Evolutionary conservation across 345 rosid genomes (phyloP), one percentile per base, ranked within the genome.

Genomic region (Murraya koenigii): DNA sequence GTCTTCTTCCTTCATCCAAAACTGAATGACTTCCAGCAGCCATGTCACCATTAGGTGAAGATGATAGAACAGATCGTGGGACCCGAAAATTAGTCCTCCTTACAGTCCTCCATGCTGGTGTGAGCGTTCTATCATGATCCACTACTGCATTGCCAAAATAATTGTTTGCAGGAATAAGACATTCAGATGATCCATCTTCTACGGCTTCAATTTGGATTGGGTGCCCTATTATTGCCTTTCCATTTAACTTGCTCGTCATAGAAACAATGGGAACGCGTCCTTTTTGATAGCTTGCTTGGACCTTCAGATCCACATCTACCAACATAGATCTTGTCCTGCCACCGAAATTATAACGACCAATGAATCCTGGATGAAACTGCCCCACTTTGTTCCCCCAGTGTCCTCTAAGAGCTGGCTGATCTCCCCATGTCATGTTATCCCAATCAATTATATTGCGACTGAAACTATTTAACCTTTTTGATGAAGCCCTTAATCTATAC

Each of bases 171-270:
- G 89, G 81, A 66, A 89, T 56, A 77, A 85, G 86, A 61, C 81
- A 75, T 78, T 90, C 93, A 0, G 94, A 85, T 47, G 93, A 89
- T 69, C 97, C 93, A 66, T 93, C 94, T 75, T 89, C 89, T 49
- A 94, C 66, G 61, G 88, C 86, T 85, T 97, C 94, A 59, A 92
- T 85, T 79, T 87, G 92, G 80, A 94, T 86, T 0, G 95, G 95
- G 83, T 97, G 98, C 72, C 99, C 99, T 75, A 94, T 89, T 76
- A 97, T 90, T 69, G 99, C 97, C 84, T 89, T 88, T 74, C 98
- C 93, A 76, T 89, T 85, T 62, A 91, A 76, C 84, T 90, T 94
- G 89, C 99, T 93, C 82, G 83, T 85, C 81, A 89, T 84, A 55
- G 99, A 93, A 75, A 91, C 89, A 77, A 97, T 87, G 15, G 99